Percentiles rank a stretch among this genome's conserved stretches.
These are phyloP conservation scores for Leishmania gerbilli DNA, from an alignment of 208 protist species.

Conservation along the genomic window DNA sequence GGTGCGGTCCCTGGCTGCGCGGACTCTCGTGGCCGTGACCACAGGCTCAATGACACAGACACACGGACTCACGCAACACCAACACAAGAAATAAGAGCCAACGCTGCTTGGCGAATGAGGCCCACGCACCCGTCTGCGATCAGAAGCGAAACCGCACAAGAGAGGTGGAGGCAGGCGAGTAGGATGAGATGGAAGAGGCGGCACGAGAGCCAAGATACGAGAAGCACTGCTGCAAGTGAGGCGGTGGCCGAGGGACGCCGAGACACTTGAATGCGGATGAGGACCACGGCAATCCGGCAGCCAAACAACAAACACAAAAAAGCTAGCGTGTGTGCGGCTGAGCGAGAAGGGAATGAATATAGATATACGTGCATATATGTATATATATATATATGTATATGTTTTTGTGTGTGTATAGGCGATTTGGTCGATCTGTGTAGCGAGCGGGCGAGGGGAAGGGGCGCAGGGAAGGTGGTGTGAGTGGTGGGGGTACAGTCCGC, in stretches of 20 bases:
- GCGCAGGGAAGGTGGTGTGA: background rate
- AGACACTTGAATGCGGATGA: background rate
- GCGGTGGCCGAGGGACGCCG: background rate
- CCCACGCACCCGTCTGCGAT: background rate
- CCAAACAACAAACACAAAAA: no score
- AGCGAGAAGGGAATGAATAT: no score
- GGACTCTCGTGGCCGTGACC: no score
- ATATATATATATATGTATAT: no score
- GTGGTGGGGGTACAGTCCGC: no score
- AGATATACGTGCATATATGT: no score
- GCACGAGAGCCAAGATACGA: background rate
- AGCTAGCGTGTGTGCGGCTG: no score
- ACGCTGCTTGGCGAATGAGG: background rate
- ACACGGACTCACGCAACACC: no score
- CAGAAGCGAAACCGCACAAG: background rate
- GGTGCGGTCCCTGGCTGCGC: no score
- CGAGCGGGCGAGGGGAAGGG: background rate
- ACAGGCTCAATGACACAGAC: no score
- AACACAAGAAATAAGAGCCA: no score
- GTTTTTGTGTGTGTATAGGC: background rate
- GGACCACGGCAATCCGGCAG: background rate
- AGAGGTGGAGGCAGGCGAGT: background rate
- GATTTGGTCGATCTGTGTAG: background rate
- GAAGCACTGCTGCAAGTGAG: background rate
- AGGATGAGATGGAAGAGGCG: background rate